phyloP scores from a whole-genome alignment of 2,329 filamentous ascomycete species.

The Fusarium pininemorale region DNA sequence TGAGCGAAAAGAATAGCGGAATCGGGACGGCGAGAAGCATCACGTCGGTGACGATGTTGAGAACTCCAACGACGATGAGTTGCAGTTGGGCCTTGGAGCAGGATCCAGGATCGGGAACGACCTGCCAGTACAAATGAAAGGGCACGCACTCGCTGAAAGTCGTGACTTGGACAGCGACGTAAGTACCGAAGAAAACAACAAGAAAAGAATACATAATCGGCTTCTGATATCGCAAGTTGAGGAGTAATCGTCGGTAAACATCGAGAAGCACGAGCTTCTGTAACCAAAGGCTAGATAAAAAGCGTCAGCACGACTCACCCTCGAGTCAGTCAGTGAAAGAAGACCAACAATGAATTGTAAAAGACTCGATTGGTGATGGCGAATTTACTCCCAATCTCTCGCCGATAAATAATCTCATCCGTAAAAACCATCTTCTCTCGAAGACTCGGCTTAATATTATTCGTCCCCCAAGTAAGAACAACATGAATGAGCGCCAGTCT shows the following conservation, averaged over 20 bases:
- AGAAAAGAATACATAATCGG: conserved; percentile 21
- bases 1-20: conserved; percentile 42
- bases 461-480: neutral
- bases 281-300: conserved; percentile 24
- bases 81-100: conserved; percentile 32
- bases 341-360: neutral
- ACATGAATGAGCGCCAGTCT: neutral
- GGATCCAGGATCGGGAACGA: conserved; percentile 24
- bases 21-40: conserved; percentile 42
- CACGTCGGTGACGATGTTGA: conserved; percentile 43
- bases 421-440: neutral
- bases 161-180: conserved; percentile 20
- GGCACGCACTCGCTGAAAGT: conserved; percentile 33
- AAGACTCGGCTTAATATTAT: neutral
- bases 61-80: conserved; percentile 33
- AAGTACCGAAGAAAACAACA: conserved; percentile 24
- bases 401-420: neutral
- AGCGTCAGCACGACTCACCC: neutral
- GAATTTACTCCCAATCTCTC: neutral
- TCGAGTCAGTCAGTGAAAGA: neutral
- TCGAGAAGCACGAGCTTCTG: conserved; percentile 33
- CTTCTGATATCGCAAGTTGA: conserved; percentile 20
- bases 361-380: neutral
- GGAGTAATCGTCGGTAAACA: conserved; percentile 25
- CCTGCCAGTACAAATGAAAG: conserved; percentile 33